Evolutionary conservation across 106 monocot genomes (phyloP).

Genomic region (Phalaenopsis aphrodite): DNA sequence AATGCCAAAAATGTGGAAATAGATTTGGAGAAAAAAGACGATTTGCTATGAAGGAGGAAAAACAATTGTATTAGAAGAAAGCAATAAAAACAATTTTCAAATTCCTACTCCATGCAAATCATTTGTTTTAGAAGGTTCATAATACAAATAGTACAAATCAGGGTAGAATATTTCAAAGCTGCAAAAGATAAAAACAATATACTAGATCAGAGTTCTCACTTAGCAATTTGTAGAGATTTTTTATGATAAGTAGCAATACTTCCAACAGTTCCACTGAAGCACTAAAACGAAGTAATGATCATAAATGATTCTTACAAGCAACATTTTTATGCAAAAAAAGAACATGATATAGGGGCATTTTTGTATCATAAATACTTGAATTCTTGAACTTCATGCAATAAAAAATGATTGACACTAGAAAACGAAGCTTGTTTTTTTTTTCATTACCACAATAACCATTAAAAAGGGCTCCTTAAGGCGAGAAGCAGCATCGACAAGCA

Average conservation of each 20-base stretch:
- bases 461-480: slow-evolving; percentile 91
- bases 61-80: too few relatives aligned
- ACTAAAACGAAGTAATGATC: not conserved
- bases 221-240: not conserved
- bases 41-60: too few relatives aligned
- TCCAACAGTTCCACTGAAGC: too few relatives aligned
- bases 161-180: not conserved
- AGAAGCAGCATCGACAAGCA: slow-evolving; percentile 76
- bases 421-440: slow-evolving; percentile 4
- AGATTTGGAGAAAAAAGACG: too few relatives aligned
- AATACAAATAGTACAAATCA: not conserved
- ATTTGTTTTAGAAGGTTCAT: not conserved
- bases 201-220: not conserved
- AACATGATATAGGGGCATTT: not conserved
- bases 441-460: slow-evolving; percentile 87
- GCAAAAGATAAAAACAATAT: not conserved
- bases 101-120: not conserved
- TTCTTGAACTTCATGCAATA: not conserved
- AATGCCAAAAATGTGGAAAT: not conserved
- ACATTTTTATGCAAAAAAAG: not conserved
- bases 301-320: not conserved
- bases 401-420: not conserved
- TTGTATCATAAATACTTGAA: not conserved
- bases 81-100: not conserved
- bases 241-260: too few relatives aligned